Percentiles rank a stretch among this genome's conserved stretches.
Evolutionary conservation across 2,329 filamentous ascomycete genomes (phyloP).

Genomic region (Paracoccidioides brasiliensis): DNA sequence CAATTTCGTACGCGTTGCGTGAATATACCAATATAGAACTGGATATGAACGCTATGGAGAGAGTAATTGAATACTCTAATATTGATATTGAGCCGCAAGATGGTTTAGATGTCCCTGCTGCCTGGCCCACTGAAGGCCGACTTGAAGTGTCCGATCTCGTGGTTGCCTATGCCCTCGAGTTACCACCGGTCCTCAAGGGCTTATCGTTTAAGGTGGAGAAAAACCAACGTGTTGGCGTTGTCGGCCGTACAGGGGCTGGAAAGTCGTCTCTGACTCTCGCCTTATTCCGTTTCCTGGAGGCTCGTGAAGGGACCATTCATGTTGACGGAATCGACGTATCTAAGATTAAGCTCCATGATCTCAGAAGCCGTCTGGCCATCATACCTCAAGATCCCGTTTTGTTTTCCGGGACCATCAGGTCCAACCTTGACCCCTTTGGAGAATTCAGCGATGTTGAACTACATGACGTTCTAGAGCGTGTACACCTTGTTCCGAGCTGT

Average conservation of each 20-base stretch:
- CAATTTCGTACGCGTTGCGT: constrained; percentile 53
- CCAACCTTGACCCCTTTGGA: constrained; percentile 65
- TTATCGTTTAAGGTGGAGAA: constrained; percentile 53
- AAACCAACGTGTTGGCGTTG: constrained; percentile 60
- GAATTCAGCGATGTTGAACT: constrained; percentile 57
- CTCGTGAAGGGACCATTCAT: constrained; percentile 49
- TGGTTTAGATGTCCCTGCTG: constrained; percentile 49
- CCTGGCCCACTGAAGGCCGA: constrained; percentile 62
- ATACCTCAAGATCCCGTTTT: constrained; percentile 75
- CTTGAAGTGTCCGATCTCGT: constrained; percentile 63
- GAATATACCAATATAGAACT: constrained; percentile 59
- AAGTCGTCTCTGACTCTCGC: constrained; percentile 66
- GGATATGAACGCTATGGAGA: constrained; percentile 66
- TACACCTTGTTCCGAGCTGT: constrained; percentile 48
- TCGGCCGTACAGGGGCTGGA: constrained; percentile 65
- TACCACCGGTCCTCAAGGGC: constrained; percentile 57
- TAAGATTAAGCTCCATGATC: constrained; percentile 53
- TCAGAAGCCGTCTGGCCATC: constrained; percentile 63
- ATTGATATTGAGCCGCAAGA: constrained; percentile 53
- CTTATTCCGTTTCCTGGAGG: constrained; percentile 65
- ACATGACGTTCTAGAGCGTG: constrained; percentile 54
- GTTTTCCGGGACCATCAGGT: constrained; percentile 64
- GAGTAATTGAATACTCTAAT: constrained; percentile 61
- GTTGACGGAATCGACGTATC: constrained; percentile 67
- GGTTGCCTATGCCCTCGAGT: constrained; percentile 56